Conservation (phyloP, 495 filamentous ascomycete genomes). For the Hypoxylon trugodes region DNA sequence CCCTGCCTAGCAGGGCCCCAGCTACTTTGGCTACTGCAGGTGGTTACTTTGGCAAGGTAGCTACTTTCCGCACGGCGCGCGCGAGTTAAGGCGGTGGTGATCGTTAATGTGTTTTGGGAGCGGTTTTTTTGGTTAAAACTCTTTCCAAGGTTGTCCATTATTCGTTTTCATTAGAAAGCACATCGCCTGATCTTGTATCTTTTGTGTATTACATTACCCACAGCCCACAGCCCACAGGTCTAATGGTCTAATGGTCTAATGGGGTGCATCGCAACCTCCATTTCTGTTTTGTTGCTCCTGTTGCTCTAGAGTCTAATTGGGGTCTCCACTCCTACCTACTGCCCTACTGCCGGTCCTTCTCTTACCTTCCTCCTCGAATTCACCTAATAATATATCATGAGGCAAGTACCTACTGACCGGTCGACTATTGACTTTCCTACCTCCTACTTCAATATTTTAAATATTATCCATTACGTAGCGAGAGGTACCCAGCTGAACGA, state of each 20-base stretch:
- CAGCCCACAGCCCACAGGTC: conserved; percentile 6
- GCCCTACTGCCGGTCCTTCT: conserved; percentile 7
- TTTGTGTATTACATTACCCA: conserved; percentile 39
- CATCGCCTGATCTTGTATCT: conserved; percentile 38
- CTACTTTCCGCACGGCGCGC: conserved; percentile 41
- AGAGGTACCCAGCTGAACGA: conserved; percentile 26
- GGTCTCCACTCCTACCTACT: conserved; percentile 40
- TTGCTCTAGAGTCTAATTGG: conserved; percentile 41
- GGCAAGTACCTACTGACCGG: conserved; percentile 28
- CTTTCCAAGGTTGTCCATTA: conserved; percentile 24
- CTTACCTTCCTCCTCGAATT: conserved; percentile 34
- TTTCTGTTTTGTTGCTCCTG: too few relatives aligned
- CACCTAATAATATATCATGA: conserved; percentile 43
- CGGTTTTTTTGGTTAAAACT: conserved; percentile 31
- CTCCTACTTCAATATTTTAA: conserved; percentile 11
- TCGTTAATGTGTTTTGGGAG: conserved; percentile 41
- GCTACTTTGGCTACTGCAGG: too few relatives aligned
- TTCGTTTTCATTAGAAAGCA: conserved; percentile 33
- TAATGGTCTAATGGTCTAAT: conserved; percentile 14
- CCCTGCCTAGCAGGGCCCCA: conserved; percentile 39
- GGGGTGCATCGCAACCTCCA: conserved; percentile 31
- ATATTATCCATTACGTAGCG: conserved; percentile 16
- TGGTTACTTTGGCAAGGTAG: too few relatives aligned
- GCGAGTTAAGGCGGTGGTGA: conserved; percentile 40
- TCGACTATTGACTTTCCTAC: too few relatives aligned